Evolutionary conservation across 1,284 basidiomycete species (phyloP).

Genomic region (Naganishia liquefaciens): DNA sequence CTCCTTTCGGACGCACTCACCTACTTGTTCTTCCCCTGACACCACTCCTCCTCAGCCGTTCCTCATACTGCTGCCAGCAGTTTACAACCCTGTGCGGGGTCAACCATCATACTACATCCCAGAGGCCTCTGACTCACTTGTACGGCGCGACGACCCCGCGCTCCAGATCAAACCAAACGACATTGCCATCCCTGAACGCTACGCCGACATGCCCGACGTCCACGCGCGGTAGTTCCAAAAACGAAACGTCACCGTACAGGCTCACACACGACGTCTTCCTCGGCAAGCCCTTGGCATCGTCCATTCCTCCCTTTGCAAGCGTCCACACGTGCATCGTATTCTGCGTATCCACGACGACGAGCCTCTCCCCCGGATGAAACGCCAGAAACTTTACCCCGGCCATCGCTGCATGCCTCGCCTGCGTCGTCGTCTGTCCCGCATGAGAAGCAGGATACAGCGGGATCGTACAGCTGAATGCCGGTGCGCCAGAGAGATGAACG

Average conservation of each 20-base stretch:
- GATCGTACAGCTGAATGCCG: slow-evolving; percentile 49
- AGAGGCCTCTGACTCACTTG: slow-evolving; percentile 28
- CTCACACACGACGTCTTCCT: slow-evolving; percentile 19
- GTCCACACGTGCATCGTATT: slow-evolving; percentile 44
- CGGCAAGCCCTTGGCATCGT: slow-evolving; percentile 27
- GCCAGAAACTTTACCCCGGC: slow-evolving; percentile 47
- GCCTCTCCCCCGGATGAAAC: slow-evolving; percentile 50
- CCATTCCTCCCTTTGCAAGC: slow-evolving; percentile 22
- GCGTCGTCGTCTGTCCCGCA: slow-evolving; percentile 33
- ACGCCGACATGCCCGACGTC: slow-evolving; percentile 40
- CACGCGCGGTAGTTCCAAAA: slow-evolving; percentile 28
- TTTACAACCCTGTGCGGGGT: slow-evolving; percentile 65
- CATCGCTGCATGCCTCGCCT: slow-evolving; percentile 1
- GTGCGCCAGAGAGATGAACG: slow-evolving; percentile 48
- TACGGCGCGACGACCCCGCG: slow-evolving; percentile 62
- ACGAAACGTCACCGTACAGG: slow-evolving; percentile 34
- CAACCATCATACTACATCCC: background rate
- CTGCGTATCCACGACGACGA: slow-evolving; percentile 48
- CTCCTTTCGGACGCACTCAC: slow-evolving; percentile 45
- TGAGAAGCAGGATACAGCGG: slow-evolving; percentile 36
- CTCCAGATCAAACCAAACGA: slow-evolving; percentile 67
- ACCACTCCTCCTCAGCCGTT: slow-evolving; percentile 63
- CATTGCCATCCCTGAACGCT: slow-evolving; percentile 51
- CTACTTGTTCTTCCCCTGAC: slow-evolving; percentile 58
- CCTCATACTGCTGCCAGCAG: slow-evolving; percentile 73